A percentile compares a stretch with the other conserved stretches of the same genome.
phyloP scores from a whole-genome alignment of 2,329 filamentous ascomycete species.

The Ophiostoma ulmi region DNA sequence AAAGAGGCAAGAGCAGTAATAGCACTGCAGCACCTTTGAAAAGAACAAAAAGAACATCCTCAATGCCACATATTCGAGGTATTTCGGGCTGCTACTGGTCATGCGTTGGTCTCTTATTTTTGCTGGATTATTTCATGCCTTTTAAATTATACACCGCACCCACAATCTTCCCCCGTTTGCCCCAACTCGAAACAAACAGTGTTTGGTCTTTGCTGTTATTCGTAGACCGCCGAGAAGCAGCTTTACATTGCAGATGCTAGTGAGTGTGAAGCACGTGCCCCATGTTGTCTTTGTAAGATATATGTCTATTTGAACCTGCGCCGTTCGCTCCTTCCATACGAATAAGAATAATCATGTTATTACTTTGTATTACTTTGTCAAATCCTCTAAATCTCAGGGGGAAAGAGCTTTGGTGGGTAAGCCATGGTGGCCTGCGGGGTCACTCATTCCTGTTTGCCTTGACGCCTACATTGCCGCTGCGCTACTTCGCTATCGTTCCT shows the following conservation, averaged over 20 bases:
- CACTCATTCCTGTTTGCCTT: neutral
- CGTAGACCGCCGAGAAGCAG: neutral
- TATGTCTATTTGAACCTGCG: too few relatives aligned
- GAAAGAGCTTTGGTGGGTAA: conserved; percentile 13
- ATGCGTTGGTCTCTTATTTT: conserved; percentile 15
- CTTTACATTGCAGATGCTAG: neutral
- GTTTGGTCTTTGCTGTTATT: neutral
- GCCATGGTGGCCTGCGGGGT: conserved; percentile 15
- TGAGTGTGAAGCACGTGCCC: neutral
- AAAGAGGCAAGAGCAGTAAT: too few relatives aligned
- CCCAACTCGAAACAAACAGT: neutral
- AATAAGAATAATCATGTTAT: neutral
- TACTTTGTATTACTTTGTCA: neutral
- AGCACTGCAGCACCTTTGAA: too few relatives aligned
- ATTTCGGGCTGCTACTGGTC: neutral
- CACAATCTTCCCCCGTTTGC: neutral
- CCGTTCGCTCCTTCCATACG: neutral
- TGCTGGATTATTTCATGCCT: neutral
- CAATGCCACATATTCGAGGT: neutral
- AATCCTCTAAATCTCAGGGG: neutral
- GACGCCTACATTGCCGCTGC: neutral
- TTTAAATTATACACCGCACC: neutral
- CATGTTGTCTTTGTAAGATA: too few relatives aligned
- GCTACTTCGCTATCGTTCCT: conserved; percentile 1
- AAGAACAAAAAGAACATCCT: neutral